Evolutionary conservation across 768 basidiomycete genomes (phyloP).

Genomic region (Kwoniella botswanensis): DNA sequence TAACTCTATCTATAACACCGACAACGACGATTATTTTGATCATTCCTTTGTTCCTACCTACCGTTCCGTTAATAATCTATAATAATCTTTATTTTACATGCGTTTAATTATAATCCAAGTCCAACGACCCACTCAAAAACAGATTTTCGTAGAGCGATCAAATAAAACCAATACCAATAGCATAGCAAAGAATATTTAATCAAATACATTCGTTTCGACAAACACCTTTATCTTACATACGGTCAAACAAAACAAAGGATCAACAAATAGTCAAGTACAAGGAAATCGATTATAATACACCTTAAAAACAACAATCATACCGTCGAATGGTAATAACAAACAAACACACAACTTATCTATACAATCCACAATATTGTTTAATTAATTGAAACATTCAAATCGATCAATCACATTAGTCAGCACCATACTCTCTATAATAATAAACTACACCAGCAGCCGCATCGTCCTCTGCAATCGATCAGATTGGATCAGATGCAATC

Average conservation of each 20-base stretch:
- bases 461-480: neutral
- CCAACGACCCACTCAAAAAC: neutral
- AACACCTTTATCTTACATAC: no score
- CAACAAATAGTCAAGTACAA: neutral
- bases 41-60: neutral
- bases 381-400: no score
- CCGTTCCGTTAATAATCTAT: slow-evolving; percentile 1
- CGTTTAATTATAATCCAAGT: no score
- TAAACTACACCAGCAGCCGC: no score
- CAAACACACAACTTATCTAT: neutral
- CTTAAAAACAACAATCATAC: neutral
- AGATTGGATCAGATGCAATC: slow-evolving; percentile 1
- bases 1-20: neutral
- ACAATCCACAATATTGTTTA: neutral
- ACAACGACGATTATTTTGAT: neutral
- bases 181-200: neutral
- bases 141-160: neutral
- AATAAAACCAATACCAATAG: neutral
- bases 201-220: neutral
- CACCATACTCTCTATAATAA: no score
- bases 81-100: neutral
- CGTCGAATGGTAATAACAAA: neutral
- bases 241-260: neutral
- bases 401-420: no score
- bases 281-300: no score